A percentile compares a stretch with the other conserved stretches of the same genome.
Conservation (phyloP, 208 protist genomes). For the Acanthamoeba quina region DNA sequence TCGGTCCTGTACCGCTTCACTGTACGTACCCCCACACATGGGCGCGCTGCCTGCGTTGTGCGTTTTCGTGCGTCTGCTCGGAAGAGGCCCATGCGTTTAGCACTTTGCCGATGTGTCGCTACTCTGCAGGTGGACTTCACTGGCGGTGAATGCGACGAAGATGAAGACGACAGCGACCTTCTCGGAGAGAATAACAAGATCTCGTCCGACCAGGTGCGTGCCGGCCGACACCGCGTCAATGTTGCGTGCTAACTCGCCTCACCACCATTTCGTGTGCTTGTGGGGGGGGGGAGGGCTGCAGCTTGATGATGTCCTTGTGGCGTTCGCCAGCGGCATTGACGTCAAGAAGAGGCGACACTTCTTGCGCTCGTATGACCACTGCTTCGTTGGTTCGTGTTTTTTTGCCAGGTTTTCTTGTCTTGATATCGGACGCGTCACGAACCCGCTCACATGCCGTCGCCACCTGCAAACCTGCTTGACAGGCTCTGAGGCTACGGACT, state of each 20-base stretch:
- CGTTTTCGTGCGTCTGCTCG: too few relatives aligned
- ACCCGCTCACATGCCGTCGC: background rate
- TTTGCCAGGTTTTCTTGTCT: too few relatives aligned
- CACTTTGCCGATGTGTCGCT: background rate
- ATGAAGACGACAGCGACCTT: conserved; percentile 26
- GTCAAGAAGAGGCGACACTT: conserved; percentile 49
- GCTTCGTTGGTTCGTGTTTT: background rate
- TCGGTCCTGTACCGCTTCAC: conserved; percentile 54
- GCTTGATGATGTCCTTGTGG: conserved; percentile 34
- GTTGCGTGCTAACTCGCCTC: too few relatives aligned
- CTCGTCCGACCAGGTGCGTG: conserved; percentile 1
- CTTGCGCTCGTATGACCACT: conserved; percentile 22
- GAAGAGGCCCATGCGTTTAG: background rate
- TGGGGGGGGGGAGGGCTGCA: background rate
- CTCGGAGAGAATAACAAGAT: conserved; percentile 50
- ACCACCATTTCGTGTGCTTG: too few relatives aligned
- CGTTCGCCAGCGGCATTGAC: background rate
- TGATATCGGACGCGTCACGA: background rate
- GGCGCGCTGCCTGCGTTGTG: too few relatives aligned
- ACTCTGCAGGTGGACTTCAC: conserved; percentile 14
- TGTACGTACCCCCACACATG: background rate
- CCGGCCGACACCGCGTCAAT: background rate
- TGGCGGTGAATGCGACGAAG: background rate
- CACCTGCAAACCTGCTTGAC: background rate
- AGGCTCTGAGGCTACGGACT: conserved; percentile 36